A percentile compares a stretch with the other conserved stretches of the same genome.
Conservation (phyloP, 2,329 filamentous ascomycete genomes). For the Sporothrix euskadiensis region DNA sequence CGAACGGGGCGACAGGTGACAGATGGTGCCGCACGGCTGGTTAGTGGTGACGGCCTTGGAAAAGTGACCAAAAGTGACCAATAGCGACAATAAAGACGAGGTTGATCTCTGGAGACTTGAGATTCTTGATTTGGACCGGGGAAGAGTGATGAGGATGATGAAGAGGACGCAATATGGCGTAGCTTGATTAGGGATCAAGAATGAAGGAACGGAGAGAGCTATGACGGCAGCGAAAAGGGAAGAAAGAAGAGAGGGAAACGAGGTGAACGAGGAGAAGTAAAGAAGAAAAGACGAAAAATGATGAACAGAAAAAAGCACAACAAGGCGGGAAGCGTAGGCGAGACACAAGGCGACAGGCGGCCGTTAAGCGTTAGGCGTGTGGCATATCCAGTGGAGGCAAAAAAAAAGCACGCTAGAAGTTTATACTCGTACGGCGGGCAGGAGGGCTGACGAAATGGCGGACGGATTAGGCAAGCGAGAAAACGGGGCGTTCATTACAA, state of each 20-base stretch:
- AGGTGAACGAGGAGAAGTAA: not conserved
- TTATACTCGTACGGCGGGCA: not conserved
- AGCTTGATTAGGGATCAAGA: constrained; percentile 11
- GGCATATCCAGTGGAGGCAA: not conserved
- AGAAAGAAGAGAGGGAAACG: not conserved
- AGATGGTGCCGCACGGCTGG: not conserved
- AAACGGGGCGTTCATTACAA: constrained; percentile 1
- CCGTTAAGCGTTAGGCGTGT: not conserved
- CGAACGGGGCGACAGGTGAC: not conserved
- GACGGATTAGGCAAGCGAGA: constrained; percentile 22
- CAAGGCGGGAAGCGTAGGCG: not conserved
- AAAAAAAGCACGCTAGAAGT: constrained; percentile 4
- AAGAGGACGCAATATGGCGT: constrained; percentile 9
- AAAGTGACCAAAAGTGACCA: not conserved
- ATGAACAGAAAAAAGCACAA: not conserved
- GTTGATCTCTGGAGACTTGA: constrained; percentile 13
- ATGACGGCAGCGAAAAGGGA: constrained; percentile 2
- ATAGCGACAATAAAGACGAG: not conserved
- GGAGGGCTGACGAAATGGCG: constrained; percentile 15
- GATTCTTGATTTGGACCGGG: constrained; percentile 18
- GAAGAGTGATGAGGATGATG: constrained; percentile 2
- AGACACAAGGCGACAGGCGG: not conserved
- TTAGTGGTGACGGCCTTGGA: not conserved
- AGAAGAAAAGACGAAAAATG: not conserved
- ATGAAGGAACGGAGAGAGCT: not conserved